Conservation (phyloP, 345 rosid genomes). For the Tarenaya hassleriana region DNA sequence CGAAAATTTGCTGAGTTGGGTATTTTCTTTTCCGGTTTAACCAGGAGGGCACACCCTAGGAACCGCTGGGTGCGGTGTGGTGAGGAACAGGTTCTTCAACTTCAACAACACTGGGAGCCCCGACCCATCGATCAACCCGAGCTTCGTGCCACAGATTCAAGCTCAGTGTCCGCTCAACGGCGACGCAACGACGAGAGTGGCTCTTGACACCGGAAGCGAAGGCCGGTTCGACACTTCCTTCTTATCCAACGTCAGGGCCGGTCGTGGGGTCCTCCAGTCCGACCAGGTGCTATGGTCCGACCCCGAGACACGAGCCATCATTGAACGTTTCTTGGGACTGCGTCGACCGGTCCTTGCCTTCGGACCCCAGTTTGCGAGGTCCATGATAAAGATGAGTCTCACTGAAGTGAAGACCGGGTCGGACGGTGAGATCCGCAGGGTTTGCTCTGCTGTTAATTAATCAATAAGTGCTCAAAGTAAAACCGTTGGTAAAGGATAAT, state of each 20-base stretch:
- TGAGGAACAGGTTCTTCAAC: slow-evolving; percentile 17
- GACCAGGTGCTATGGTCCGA: slow-evolving; percentile 21
- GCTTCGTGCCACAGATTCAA: neutral
- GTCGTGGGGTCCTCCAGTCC: slow-evolving; percentile 20
- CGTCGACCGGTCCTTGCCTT: slow-evolving; percentile 4
- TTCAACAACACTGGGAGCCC: slow-evolving; percentile 10
- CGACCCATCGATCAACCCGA: neutral
- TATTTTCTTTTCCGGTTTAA: neutral
- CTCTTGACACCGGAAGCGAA: slow-evolving; percentile 27
- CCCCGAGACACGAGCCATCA: slow-evolving; percentile 1
- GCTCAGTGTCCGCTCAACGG: slow-evolving; percentile 11
- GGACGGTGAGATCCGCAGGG: slow-evolving; percentile 29
- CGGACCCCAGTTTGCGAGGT: slow-evolving; percentile 23
- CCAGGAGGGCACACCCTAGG: slow-evolving; percentile 35
- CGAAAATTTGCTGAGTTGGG: too few species aligned
- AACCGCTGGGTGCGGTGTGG: slow-evolving; percentile 22
- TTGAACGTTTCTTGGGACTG: neutral
- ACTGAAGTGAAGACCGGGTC: slow-evolving; percentile 25
- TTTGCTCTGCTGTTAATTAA: slow-evolving; percentile 26
- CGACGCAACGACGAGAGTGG: slow-evolving; percentile 19
- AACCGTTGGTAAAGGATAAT: too few species aligned
- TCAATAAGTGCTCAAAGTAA: too few species aligned
- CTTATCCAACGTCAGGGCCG: slow-evolving; percentile 25
- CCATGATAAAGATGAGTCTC: slow-evolving; percentile 37
- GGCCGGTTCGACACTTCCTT: slow-evolving; percentile 23